Base-by-base conservation (phyloP, 1,139 yeast species). In the Eremothecium coryli region DNA sequence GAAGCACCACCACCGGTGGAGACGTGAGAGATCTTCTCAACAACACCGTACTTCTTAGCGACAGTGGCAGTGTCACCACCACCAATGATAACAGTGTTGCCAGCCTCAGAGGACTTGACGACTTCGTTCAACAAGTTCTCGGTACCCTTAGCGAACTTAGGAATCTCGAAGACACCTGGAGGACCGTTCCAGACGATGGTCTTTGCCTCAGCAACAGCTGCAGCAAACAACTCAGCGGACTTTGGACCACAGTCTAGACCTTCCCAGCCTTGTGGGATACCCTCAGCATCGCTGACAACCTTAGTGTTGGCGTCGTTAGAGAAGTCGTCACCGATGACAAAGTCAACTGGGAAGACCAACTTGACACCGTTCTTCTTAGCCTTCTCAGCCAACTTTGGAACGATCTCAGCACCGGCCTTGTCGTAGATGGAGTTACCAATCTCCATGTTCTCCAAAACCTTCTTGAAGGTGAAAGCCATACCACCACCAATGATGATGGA, bases 41-140 rank as follows among this genome's bases (percentile, higher is more conserved):
- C 90, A 48, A 77, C 95, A 60, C 95, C 95, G 65, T 69, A 88
- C 73, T 88, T 88, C 82, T 86, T 86, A 56, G 95, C 95, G 49
- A 86, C 97, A 50, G 97, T 88, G 50, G 97, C 97, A 56, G 97
- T 88, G 68, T 88, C 97, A 73, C 97, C 97, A 76, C 97, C 97
- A 64, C 97, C 97, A 55, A 88, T 81, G 65, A 90, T 90, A 47
- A 86, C 95, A 50, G 95, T 84, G 71, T 85, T 80, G 60, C 95
- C 95, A 43, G 73, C 73, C 63, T 75, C 77, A 54, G 88, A 84
- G 45, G 94, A 82, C 61, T 73, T 70, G 52, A 85, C 93, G 56
- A 79, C 78, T 51, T 90, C 94, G 48, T 79, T 93, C 56, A 88
- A 75, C 66, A 86, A 68, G 41, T 84, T 65, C 71, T 85, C 82